phyloP scores from a whole-genome alignment of 345 rosid species.

The Eucalyptus fibrosa region DNA sequence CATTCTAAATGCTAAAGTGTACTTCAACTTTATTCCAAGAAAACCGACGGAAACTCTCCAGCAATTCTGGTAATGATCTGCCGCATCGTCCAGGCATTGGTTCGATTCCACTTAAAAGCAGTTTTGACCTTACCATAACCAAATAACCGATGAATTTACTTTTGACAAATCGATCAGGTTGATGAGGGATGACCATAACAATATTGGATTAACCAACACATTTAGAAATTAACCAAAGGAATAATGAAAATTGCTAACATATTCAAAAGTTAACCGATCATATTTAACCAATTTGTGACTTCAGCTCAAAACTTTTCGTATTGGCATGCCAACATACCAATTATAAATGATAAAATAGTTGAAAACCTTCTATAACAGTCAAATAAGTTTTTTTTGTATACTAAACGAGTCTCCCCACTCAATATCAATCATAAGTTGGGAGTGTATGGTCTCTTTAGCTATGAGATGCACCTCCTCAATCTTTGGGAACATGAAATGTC shows the following conservation, averaged over 20 bases:
- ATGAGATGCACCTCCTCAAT: neutral
- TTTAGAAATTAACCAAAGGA: neutral
- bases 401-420: neutral
- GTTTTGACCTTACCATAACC: neutral
- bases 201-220: neutral
- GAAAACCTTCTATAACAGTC: neutral
- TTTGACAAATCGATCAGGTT: neutral
- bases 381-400: neutral
- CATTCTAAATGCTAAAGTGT: neutral
- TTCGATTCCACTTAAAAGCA: neutral
- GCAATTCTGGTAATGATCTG: neutral
- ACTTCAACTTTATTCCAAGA: neutral
- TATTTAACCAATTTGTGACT: neutral
- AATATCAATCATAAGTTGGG: neutral
- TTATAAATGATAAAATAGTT: neutral
- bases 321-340: neutral
- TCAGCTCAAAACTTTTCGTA: neutral
- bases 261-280: neutral
- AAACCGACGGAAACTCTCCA: neutral
- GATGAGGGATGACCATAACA: neutral
- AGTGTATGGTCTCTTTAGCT: neutral
- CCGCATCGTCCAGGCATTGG: neutral
- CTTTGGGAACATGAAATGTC: neutral
- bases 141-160: neutral
- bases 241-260: neutral